Conservation (phyloP, 768 basidiomycete genomes). For the Macrolepiota fuliginosa region DNA sequence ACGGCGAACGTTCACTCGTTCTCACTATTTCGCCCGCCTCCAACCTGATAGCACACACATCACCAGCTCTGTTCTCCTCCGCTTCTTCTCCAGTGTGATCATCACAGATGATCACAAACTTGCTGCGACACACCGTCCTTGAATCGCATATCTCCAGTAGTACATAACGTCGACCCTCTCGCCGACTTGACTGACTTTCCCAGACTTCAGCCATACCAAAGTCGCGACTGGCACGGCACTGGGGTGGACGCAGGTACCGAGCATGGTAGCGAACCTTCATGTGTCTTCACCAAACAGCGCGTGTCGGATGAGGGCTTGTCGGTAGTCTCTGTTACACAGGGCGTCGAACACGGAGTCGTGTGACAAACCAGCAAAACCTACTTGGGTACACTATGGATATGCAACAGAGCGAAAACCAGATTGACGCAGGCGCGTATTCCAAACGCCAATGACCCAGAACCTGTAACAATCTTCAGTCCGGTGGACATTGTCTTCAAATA, state of each 20-base stretch:
- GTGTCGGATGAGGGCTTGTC: conserved; percentile 66
- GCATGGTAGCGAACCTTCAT: conserved; percentile 83
- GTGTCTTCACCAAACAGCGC: conserved; percentile 85
- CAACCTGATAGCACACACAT: conserved; percentile 89
- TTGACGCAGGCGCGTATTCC: conserved; percentile 83
- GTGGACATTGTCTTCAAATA: not conserved
- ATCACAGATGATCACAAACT: too few species aligned
- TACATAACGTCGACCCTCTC: too few species aligned
- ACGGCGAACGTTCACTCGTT: too few species aligned
- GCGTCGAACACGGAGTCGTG: not conserved
- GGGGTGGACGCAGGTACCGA: conserved; percentile 55
- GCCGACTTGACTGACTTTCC: too few species aligned
- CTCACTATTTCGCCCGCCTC: too few species aligned
- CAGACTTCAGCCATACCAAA: too few species aligned
- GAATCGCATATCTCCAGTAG: too few species aligned
- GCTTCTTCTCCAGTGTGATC: conserved; percentile 79
- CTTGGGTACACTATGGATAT: conserved; percentile 67
- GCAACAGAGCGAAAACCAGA: conserved; percentile 71
- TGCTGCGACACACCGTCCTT: too few species aligned
- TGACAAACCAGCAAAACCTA: conserved; percentile 28
- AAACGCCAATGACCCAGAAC: conserved; percentile 79
- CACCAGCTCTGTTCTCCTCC: conserved; percentile 86
- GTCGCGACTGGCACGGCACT: conserved; percentile 81
- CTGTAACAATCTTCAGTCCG: conserved; percentile 23
- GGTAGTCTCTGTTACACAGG: conserved; percentile 43